Evolutionary conservation across 495 filamentous ascomycete genomes (phyloP), one percentile per base, ranked within the genome.

Genomic region (Margaritispora aquatica): DNA sequence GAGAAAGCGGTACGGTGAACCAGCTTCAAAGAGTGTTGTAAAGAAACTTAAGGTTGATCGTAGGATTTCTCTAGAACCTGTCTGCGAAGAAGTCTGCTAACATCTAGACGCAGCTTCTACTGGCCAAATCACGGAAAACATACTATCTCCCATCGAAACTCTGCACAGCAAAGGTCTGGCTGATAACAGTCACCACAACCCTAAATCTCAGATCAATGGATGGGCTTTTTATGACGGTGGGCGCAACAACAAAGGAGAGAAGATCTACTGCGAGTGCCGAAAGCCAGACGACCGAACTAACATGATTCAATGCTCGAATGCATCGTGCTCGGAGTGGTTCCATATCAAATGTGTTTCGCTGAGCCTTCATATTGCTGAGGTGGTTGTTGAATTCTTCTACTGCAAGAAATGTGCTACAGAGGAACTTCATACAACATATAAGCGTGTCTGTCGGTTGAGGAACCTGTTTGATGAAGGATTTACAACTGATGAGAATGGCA

Each of bases 251-350:
- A 74, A 75, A 31, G 74, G 77, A 36, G 29, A 86, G 15, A 44
- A 44, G 38, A 44, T 50, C 13, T 89, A 84, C 68, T 90, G 87
- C 71, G 84, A 88, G 55, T 90, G 87, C 61, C 80, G 85, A 49
- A 79, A 78, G 58, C 83, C 83, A 17, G 87, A 90, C 64, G 85
- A 88, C 61, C 86, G 88, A 63, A 85, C 79, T 11, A 87, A 85
- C 82, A 90, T 90, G 87, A 87, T 90, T 63, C 84, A 73, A 3
- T 90, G 87, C 61, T 44, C 38, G 3, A 86, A 90, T 64, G 85
- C 84, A 15, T 80, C 74, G 5, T 90, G 87, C 60, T 82, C 88
- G 26, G 87, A 88, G 66, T 90, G 87, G 87, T 90, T 82, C 60
- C 87, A 90, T 66, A 84, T 84, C 24, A 79, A 79, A 48, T 90